Evolutionary conservation across 2,329 filamentous ascomycete species (phyloP).

Genomic region (Cladophialophora carrionii): DNA sequence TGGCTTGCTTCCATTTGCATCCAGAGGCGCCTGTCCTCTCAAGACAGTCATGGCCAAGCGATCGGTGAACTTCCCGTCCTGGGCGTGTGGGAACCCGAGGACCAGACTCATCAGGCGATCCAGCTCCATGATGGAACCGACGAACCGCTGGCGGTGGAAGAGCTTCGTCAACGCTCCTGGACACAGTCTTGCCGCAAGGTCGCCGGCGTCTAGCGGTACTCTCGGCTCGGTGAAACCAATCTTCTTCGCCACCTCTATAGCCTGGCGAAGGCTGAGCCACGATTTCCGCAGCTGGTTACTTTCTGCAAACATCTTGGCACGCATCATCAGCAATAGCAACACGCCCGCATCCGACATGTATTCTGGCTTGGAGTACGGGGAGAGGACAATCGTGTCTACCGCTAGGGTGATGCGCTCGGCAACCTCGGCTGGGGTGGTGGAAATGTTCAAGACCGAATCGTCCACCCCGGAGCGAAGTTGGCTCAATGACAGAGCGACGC

Average conservation of each 20-base stretch:
- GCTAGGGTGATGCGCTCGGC: conserved; percentile 33
- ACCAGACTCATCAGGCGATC: conserved; percentile 36
- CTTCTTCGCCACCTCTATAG: conserved; percentile 26
- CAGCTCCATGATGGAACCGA: conserved; percentile 36
- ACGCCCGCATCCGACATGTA: conserved; percentile 26
- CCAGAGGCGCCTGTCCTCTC: conserved; percentile 11
- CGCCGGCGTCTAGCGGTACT: conserved; percentile 4
- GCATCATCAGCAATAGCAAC: conserved; percentile 34
- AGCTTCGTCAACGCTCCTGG: conserved; percentile 19
- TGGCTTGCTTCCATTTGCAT: conserved; percentile 1
- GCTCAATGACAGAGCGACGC: conserved; percentile 34
- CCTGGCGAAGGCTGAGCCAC: conserved; percentile 32
- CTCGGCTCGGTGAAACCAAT: conserved; percentile 27
- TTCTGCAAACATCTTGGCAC: conserved; percentile 36
- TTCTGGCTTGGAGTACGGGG: conserved; percentile 19
- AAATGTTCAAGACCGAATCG: conserved; percentile 29
- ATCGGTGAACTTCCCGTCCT: conserved; percentile 35
- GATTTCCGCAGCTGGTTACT: conserved; percentile 35
- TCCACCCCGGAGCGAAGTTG: conserved; percentile 34
- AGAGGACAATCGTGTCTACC: conserved; percentile 34
- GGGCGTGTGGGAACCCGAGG: conserved; percentile 34
- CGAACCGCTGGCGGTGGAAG: conserved; percentile 32
- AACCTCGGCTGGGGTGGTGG: conserved; percentile 26
- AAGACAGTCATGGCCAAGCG: conserved; percentile 32
- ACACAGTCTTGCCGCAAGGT: conserved; percentile 12